Conservation (phyloP, 2,329 filamentous ascomycete genomes). For the Alternaria alternata region DNA sequence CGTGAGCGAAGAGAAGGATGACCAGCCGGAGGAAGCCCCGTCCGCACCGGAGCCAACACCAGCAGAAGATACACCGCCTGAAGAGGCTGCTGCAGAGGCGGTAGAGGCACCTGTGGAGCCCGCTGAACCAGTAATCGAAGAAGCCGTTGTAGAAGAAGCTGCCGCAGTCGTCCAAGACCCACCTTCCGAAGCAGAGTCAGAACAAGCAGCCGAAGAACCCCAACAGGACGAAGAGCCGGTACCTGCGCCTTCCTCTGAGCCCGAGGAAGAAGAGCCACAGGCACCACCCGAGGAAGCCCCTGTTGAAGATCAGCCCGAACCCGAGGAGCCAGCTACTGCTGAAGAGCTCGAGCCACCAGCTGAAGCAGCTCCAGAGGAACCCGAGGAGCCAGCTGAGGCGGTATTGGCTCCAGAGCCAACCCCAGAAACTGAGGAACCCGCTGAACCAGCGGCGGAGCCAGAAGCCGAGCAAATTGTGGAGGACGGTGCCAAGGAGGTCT, state of each 20-base stretch:
- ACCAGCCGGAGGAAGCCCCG: conserved; percentile 3
- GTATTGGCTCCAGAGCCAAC: not conserved
- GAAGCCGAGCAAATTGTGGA: not conserved
- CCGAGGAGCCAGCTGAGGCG: not conserved
- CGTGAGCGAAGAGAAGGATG: not conserved
- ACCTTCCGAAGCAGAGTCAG: not conserved
- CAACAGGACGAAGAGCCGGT: not conserved
- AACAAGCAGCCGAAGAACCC: not conserved
- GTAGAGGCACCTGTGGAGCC: conserved; percentile 4
- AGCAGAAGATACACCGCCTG: conserved; percentile 2
- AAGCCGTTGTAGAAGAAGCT: not conserved
- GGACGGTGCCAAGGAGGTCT: not conserved
- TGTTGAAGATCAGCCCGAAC: not conserved
- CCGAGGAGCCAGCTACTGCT: not conserved
- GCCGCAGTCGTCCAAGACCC: not conserved
- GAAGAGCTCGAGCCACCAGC: not conserved
- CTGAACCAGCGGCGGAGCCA: not conserved
- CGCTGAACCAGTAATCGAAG: not conserved
- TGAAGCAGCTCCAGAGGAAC: not conserved
- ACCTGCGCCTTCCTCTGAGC: not conserved
- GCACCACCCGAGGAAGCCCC: not conserved
- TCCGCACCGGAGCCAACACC: conserved; percentile 4
- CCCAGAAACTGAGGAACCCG: conserved; percentile 1
- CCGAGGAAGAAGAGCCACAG: not conserved
- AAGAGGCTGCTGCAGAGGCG: not conserved